Evolutionary conservation across 371 early-diverging fungal genomes (phyloP).

Genomic region (Sanchytrium tribonematis): DNA sequence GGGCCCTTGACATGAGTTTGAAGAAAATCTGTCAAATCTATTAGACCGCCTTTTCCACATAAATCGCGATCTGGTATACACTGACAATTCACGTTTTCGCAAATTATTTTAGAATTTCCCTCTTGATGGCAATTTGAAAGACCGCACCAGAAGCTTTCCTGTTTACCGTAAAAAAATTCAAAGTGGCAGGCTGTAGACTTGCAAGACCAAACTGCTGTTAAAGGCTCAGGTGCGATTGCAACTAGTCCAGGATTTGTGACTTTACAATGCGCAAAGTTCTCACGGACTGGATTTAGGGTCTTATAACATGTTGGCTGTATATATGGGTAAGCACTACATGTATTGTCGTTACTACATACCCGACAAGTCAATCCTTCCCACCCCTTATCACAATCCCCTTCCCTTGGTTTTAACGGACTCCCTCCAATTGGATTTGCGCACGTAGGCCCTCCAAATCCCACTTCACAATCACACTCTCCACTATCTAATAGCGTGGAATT

Average conservation of each 20-base stretch:
- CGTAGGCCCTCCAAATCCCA: constrained; percentile 68
- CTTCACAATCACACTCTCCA: constrained; percentile 49
- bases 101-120: not conserved
- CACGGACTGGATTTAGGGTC: not conserved
- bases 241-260: not conserved
- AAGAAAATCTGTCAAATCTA: not conserved
- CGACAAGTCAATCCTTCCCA: not conserved
- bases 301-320: constrained; percentile 1
- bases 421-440: constrained; percentile 18
- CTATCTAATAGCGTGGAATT: constrained; percentile 7
- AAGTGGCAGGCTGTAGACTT: not conserved
- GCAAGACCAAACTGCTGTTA: not conserved
- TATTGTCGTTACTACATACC: not conserved
- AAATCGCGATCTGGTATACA: not conserved
- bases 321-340: not conserved
- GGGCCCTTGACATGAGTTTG: constrained; percentile 1
- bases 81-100: not conserved
- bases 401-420: not conserved
- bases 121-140: not conserved
- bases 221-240: not conserved
- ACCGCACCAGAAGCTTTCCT: not conserved
- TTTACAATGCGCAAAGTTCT: not conserved
- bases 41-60: not conserved
- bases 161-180: not conserved
- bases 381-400: constrained; percentile 1